Evolutionary conservation across 352 stramenopile genomes (phyloP), one percentile per base, ranked within the genome.

Genomic region (Phytophthora foliorum): DNA sequence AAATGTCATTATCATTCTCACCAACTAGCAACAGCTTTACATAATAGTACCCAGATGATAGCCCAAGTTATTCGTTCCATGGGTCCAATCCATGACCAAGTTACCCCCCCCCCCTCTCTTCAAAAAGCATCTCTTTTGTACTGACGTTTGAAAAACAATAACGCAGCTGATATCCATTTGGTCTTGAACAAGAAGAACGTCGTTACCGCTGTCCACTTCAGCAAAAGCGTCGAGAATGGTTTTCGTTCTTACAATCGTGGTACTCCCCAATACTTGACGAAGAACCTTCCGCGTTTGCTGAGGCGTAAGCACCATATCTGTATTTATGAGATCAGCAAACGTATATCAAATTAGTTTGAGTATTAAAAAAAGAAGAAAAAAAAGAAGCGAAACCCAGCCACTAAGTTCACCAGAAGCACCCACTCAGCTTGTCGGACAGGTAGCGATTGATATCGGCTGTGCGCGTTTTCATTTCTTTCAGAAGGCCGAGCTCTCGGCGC

Each of bases 11-110:
- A 10, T 39, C 19, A 16, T 22, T 9, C 10, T 21, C 11, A 42
- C 3, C 13, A n/a, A 6, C 42, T 38, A 27, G 10, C 11, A 48
- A 17, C 9, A 36, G n/a, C 24, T 41, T 13, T 3, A 11, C 41
- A 34, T 17, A 29, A 29, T 5, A 2, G 5, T 44, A 57, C 57
- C 57, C 0, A 51, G 31, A 42, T 65, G 46, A 29, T 57, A 65
- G 14, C 4, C 57, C 38, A 6, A 57, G 14, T 65, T 65, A 22
- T 65, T 65, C 0, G 57, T 57, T 17, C 48, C 36, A 17, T 65
- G 36, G 6, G 57, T 65, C 45, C 45, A 65, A 27, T 50, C 57
- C 57, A 65, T 57, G 0, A 51, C 34, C 7, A 65, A 22, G 7
- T 6, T 29, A 34, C 57, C 34, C 7, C 13, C 17, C 24, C 58